Evolutionary conservation across 306 rosid genomes (phyloP).

Genomic region (Dryas alaskensis): DNA sequence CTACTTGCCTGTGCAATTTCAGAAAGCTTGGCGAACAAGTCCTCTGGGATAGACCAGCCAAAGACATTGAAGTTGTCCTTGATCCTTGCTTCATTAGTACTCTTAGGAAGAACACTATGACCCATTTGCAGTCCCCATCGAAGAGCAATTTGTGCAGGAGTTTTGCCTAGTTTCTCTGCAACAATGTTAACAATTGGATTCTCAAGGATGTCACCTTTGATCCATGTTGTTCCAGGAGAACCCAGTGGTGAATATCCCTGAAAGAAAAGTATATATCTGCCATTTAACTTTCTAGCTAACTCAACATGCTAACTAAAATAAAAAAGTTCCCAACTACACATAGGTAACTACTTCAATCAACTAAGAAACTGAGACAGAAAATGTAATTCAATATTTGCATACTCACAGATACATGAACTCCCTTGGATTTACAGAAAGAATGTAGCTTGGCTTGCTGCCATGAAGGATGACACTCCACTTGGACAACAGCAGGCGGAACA

Average conservation of each 20-base stretch:
- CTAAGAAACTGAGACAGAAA: background rate
- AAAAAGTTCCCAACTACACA: background rate
- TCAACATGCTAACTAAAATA: background rate
- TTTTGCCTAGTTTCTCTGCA: constrained; percentile 49
- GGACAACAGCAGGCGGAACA: constrained; percentile 61
- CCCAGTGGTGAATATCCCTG: constrained; percentile 72
- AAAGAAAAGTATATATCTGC: background rate
- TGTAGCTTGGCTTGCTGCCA: constrained; percentile 57
- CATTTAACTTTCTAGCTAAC: background rate
- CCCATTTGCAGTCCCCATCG: constrained; percentile 81
- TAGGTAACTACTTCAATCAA: background rate
- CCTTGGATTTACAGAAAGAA: constrained; percentile 51
- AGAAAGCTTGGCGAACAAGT: constrained; percentile 41
- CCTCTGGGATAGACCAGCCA: constrained; percentile 62
- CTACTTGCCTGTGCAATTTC: constrained; percentile 48
- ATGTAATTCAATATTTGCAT: background rate
- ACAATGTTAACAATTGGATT: constrained; percentile 40
- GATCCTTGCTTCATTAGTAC: constrained; percentile 62
- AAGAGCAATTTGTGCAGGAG: constrained; percentile 67
- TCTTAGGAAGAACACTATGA: constrained; percentile 69
- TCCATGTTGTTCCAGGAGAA: constrained; percentile 63
- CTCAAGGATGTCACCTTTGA: constrained; percentile 52
- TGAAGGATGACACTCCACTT: constrained; percentile 73
- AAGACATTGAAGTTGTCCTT: constrained; percentile 60
- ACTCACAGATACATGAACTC: constrained; percentile 65